These are phyloP conservation scores for Thelonectria rubi DNA, from an alignment of 2,329 filamentous ascomycete genomes.

Conservation along the genomic window DNA sequence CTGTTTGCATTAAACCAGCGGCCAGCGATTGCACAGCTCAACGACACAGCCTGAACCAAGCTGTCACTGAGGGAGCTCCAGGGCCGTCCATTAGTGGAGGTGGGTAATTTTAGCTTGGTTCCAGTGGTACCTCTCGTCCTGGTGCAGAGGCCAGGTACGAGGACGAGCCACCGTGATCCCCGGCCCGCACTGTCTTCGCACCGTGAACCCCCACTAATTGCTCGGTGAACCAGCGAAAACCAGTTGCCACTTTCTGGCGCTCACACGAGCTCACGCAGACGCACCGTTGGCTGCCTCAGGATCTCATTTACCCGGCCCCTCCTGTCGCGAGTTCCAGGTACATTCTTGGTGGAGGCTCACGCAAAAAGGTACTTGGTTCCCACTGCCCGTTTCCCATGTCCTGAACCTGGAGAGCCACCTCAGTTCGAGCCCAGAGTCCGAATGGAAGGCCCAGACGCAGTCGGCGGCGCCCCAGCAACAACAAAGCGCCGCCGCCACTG, in stretches of 20 bases:
- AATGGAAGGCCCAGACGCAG: constrained; percentile 3
- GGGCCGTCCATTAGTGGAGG: constrained; percentile 37
- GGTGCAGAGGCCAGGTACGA: constrained; percentile 7
- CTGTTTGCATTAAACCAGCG: constrained; percentile 4
- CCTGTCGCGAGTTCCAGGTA: constrained; percentile 26
- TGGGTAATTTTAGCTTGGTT: constrained; percentile 40
- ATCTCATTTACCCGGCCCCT: constrained; percentile 31
- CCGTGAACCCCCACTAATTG: constrained; percentile 33
- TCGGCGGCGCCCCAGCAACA: constrained; percentile 14
- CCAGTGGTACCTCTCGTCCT: constrained; percentile 1
- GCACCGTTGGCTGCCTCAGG: constrained; percentile 43
- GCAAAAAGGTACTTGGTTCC: constrained; percentile 34
- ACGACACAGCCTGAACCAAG: constrained; percentile 26
- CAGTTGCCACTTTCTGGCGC: constrained; percentile 40
- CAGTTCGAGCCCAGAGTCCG: neutral
- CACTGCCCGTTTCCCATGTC: neutral
- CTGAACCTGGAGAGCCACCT: constrained; percentile 5
- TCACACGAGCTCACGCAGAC: constrained; percentile 26
- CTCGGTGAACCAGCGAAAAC: constrained; percentile 36
- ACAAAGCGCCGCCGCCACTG: constrained; percentile 6
- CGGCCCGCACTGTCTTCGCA: constrained; percentile 27
- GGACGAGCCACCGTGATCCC: constrained; percentile 2
- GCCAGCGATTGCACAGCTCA: constrained; percentile 1
- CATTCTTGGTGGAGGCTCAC: constrained; percentile 12
- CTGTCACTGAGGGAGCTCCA: constrained; percentile 27